Conservation (phyloP, 805 yeast species). For the Pichia cabralensis region DNA sequence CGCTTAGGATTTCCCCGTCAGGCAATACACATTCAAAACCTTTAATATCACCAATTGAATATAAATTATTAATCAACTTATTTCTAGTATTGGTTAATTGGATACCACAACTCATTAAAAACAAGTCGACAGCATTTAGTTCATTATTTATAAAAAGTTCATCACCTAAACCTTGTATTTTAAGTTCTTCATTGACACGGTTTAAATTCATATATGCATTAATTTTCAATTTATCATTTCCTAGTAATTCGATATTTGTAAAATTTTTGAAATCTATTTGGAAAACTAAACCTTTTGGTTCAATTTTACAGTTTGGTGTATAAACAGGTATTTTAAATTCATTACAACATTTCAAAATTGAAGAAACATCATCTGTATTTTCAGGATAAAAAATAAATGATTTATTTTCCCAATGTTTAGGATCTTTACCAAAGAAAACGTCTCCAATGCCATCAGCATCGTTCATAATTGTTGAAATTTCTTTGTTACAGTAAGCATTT, state of each 20-base stretch:
- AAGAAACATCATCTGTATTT: conserved; percentile 15
- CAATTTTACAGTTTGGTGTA: conserved; percentile 1
- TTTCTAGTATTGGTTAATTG: conserved; percentile 1
- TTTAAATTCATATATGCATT: background rate
- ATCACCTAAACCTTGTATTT: background rate
- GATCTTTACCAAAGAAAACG: conserved; percentile 15
- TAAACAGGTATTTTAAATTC: conserved; percentile 21
- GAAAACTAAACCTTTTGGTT: conserved; percentile 10
- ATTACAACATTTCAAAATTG: conserved; percentile 17
- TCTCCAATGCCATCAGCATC: conserved; percentile 16
- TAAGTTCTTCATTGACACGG: conserved; percentile 4
- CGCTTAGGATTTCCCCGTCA: conserved; percentile 16
- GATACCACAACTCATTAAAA: conserved; percentile 15
- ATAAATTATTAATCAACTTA: conserved; percentile 8
- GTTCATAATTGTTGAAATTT: conserved; percentile 13
- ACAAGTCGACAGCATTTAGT: conserved; percentile 12
- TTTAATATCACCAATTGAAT: conserved; percentile 8
- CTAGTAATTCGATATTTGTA: conserved; percentile 4
- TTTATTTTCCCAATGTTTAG: conserved; percentile 10
- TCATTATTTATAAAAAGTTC: background rate
- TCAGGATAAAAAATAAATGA: conserved; percentile 16
- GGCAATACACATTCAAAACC: conserved; percentile 19
- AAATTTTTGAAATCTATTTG: conserved; percentile 11
- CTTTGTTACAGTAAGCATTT: conserved; percentile 12
- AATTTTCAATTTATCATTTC: conserved; percentile 4